Evolutionary conservation across 768 basidiomycete species (phyloP).

Genomic region (Lactifluus echinatus): DNA sequence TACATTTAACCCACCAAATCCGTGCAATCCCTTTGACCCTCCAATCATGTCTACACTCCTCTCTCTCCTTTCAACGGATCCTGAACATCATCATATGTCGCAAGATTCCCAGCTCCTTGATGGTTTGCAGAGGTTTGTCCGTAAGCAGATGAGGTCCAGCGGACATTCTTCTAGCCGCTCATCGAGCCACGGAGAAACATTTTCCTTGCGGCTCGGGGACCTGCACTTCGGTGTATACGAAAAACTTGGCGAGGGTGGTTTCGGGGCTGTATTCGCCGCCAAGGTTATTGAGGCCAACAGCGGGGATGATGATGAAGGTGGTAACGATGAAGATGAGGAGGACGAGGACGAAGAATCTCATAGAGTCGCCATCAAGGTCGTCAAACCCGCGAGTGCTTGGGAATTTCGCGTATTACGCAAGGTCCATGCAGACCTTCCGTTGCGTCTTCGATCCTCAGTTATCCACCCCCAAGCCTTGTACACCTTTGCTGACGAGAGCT

Average conservation of each 20-base stretch:
- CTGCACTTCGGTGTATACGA: constrained; percentile 62
- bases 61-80: constrained; percentile 50
- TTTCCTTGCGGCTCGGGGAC: constrained; percentile 54
- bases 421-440: constrained; percentile 60
- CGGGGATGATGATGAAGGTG: constrained; percentile 34
- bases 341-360: constrained; percentile 45
- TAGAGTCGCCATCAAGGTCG: constrained; percentile 84
- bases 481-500: constrained; percentile 82
- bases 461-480: constrained; percentile 74
- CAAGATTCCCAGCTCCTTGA: constrained; percentile 53
- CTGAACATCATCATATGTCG: constrained; percentile 52
- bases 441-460: constrained; percentile 53
- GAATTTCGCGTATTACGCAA: constrained; percentile 82
- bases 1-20: constrained; percentile 69
- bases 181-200: constrained; percentile 31
- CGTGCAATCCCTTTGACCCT: constrained; percentile 79
- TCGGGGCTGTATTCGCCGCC: constrained; percentile 91
- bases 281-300: constrained; percentile 40
- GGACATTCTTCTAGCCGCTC: constrained; percentile 26
- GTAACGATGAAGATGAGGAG: constrained; percentile 35
- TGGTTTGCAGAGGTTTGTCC: constrained; percentile 63
- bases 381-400: constrained; percentile 84
- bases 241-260: constrained; percentile 96
- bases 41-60: constrained; percentile 56
- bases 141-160: constrained; percentile 31